Evolutionary conservation across 345 rosid genomes (phyloP).

Genomic region (Diplotaxis tenuifolia): DNA sequence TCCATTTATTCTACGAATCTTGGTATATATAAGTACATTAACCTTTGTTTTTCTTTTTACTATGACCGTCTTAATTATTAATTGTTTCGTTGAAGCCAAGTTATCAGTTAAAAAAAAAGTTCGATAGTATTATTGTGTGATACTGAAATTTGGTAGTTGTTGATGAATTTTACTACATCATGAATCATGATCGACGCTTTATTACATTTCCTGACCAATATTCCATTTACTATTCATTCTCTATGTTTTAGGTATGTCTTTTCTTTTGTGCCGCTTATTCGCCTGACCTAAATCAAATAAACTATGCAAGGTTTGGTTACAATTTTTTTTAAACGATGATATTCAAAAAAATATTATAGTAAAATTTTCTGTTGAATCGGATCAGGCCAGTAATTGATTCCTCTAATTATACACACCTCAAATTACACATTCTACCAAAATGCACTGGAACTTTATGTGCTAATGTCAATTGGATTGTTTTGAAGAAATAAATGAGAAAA

Average conservation of each 20-base stretch:
- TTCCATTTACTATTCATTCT: not conserved
- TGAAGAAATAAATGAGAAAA: not conserved
- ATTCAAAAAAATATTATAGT: not conserved
- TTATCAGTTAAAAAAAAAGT: no score
- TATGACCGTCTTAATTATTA: not conserved
- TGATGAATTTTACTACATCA: not conserved
- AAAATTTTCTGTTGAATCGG: not conserved
- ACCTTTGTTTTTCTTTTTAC: not conserved
- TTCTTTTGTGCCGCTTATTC: not conserved
- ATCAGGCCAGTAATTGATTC: not conserved
- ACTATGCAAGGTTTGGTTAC: not conserved
- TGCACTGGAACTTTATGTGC: not conserved
- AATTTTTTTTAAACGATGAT: not conserved
- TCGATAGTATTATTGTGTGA: not conserved
- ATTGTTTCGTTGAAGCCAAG: not conserved
- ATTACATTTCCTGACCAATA: not conserved
- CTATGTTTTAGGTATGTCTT: no score
- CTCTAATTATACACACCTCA: not conserved
- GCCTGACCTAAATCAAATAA: not conserved
- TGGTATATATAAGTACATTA: not conserved
- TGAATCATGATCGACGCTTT: not conserved
- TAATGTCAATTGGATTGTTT: not conserved
- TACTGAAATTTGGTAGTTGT: not conserved
- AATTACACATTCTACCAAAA: not conserved
- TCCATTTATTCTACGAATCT: conserved; percentile 9